Evolutionary conservation across 2,329 filamentous ascomycete genomes (phyloP).

Genomic region (Sarocladiaceae sp.): DNA sequence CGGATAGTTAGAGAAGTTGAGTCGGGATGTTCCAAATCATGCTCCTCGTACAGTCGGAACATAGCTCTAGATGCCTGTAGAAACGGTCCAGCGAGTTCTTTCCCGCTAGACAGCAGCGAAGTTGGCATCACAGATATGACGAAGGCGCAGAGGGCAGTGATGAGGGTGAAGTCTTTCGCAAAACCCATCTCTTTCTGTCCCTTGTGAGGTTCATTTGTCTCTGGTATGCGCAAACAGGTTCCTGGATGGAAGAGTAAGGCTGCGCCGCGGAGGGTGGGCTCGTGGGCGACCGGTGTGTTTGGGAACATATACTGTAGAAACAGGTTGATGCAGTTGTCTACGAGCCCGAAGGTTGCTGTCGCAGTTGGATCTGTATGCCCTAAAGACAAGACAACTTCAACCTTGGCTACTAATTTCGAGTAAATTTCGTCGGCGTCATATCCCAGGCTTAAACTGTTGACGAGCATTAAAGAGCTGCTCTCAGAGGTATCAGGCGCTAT

Average conservation of each 20-base stretch:
- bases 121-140: background rate
- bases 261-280: conserved; percentile 7
- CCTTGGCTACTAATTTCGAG: background rate
- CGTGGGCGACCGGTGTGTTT: conserved; percentile 10
- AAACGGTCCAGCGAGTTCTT: conserved; percentile 4
- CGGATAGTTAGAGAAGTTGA: conserved; percentile 10
- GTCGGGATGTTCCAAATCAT: conserved; percentile 12
- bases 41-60: conserved; percentile 10
- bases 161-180: conserved; percentile 9
- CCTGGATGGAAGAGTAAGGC: conserved; percentile 1
- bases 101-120: background rate
- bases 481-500: background rate
- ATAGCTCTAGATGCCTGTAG: conserved; percentile 12
- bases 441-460: background rate
- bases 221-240: background rate
- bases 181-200: background rate
- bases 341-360: background rate
- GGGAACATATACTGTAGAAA: conserved; percentile 12
- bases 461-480: background rate
- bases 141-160: conserved; percentile 12
- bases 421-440: background rate
- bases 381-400: background rate
- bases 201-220: background rate
- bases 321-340: conserved; percentile 11
- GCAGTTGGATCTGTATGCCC: too few relatives aligned